Conservation (phyloP, 805 yeast species). For the Saccharomycopsis microspora region DNA sequence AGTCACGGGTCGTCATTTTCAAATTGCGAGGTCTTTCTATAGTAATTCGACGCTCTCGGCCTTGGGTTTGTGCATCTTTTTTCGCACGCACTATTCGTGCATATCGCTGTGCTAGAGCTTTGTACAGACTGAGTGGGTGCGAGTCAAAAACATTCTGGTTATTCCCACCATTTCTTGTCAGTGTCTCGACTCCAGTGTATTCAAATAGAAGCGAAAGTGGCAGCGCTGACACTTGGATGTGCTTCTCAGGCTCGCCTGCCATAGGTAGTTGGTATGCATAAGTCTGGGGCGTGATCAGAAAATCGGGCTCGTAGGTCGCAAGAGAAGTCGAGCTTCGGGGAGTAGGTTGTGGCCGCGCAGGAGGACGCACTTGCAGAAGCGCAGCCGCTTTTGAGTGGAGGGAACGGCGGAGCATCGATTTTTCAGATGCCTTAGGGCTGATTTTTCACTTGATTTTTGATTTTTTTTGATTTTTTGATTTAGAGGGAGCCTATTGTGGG, state of each 20-base stretch:
- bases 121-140: constrained; percentile 31
- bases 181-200: constrained; percentile 26
- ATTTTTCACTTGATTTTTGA: no score
- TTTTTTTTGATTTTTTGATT: no score
- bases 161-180: constrained; percentile 20
- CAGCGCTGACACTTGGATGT: constrained; percentile 16
- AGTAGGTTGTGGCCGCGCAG: no score
- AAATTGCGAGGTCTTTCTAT: constrained; percentile 43
- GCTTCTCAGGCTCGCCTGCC: not conserved
- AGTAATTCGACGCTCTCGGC: constrained; percentile 17
- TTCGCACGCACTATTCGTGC: not conserved
- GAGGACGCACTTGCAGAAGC: no score
- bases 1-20: constrained; percentile 68
- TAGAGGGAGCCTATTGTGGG: no score
- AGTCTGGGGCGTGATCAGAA: constrained; percentile 18
- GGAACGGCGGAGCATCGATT: no score
- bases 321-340: no score
- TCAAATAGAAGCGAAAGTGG: constrained; percentile 18
- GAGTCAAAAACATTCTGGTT: constrained; percentile 28
- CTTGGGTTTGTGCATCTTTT: not conserved
- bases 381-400: no score
- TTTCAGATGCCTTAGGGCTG: no score
- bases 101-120: constrained; percentile 22
- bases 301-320: constrained; percentile 14
- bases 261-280: constrained; percentile 16